phyloP scores from a whole-genome alignment of 345 rosid genomes.

The Hirschfeldia incana region DNA sequence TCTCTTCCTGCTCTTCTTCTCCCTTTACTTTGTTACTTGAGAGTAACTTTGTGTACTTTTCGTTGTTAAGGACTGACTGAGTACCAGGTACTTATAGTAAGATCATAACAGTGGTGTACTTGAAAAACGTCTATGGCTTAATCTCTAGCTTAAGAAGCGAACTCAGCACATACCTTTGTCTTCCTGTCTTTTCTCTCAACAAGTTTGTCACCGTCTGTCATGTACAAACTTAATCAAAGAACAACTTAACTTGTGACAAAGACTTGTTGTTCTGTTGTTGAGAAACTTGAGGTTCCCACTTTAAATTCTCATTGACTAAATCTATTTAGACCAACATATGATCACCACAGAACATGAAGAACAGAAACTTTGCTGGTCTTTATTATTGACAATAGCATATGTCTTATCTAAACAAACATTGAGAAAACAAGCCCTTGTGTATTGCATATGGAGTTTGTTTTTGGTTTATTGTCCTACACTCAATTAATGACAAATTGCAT shows the following conservation, averaged over 20 bases:
- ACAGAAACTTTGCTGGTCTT: conserved; percentile 15
- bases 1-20: neutral
- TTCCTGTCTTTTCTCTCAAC: neutral
- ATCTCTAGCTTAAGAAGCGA: neutral
- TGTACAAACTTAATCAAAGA: neutral
- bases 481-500: conserved; percentile 9
- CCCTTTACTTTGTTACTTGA: neutral
- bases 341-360: conserved; percentile 20
- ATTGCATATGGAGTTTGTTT: conserved; percentile 13
- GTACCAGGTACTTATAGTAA: conserved; percentile 19
- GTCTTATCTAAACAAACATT: conserved; percentile 7
- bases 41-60: too few relatives aligned
- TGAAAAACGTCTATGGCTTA: conserved; percentile 1
- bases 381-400: conserved; percentile 1
- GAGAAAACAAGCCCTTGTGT: conserved; percentile 30
- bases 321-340: neutral
- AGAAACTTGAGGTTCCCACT: conserved; percentile 27
- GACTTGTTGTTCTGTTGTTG: conserved; percentile 25
- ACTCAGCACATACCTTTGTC: conserved; percentile 18
- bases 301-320: neutral
- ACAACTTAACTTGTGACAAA: neutral
- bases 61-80: conserved; percentile 12
- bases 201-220: conserved; percentile 11
- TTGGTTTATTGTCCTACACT: conserved; percentile 9
- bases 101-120: conserved; percentile 9